Conservation (phyloP, 176 grass and related monocot genomes). For the Zoysia japonica region DNA sequence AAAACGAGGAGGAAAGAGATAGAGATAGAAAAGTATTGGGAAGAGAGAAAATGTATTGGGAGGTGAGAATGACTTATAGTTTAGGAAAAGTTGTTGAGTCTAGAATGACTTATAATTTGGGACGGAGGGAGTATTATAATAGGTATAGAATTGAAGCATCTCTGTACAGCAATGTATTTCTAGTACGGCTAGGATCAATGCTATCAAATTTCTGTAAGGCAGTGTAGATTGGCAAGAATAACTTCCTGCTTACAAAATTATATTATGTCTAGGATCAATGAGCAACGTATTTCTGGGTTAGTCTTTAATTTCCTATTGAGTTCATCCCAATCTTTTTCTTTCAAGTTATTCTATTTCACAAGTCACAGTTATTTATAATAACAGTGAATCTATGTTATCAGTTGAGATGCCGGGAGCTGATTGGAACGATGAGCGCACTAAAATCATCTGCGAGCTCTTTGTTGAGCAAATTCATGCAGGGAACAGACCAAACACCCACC, state of each 20-base stretch:
- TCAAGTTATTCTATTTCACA: background rate
- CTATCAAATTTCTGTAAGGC: no score
- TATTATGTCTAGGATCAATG: background rate
- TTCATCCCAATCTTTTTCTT: background rate
- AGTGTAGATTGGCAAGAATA: background rate
- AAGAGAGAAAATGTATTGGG: no score
- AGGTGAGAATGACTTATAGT: no score
- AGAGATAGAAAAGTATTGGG: no score
- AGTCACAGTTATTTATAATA: background rate
- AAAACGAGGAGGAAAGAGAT: no score
- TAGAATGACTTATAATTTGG: no score
- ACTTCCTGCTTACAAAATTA: background rate
- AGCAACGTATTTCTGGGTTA: background rate
- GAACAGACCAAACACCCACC: constrained; percentile 48
- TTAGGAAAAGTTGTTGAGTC: no score
- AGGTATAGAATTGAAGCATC: constrained; percentile 8
- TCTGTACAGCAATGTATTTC: background rate
- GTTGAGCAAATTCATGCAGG: constrained; percentile 42
- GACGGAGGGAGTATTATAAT: no score
- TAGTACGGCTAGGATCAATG: background rate
- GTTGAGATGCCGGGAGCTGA: constrained; percentile 47
- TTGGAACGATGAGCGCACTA: constrained; percentile 51
- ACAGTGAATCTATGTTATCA: constrained; percentile 3
- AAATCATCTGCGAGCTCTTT: constrained; percentile 45
- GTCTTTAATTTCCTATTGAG: background rate